Percentiles rank a stretch among this genome's conserved stretches.
phyloP scores from a whole-genome alignment of 305 asterid species.

The Rubia occidens region DNA sequence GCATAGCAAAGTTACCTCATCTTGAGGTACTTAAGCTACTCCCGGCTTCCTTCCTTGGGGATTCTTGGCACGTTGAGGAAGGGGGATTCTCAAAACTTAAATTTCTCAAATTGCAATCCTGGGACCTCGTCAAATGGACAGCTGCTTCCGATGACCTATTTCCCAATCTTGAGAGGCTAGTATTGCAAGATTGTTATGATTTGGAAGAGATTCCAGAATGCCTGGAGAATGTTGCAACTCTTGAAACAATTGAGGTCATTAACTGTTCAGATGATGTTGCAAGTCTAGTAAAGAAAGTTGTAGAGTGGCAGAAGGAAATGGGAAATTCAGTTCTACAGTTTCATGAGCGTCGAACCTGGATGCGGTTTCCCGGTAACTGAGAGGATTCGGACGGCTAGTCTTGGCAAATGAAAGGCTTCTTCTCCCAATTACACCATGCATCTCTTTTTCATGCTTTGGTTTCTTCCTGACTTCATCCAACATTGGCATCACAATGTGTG shows the following conservation, averaged over 20 bases:
- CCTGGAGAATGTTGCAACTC: not conserved
- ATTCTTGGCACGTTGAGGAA: not conserved
- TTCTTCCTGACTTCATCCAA: too few species aligned
- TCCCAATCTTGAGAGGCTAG: not conserved
- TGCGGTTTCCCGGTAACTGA: too few species aligned
- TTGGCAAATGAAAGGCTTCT: too few species aligned
- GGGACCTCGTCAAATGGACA: not conserved
- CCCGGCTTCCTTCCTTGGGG: fast-evolving
- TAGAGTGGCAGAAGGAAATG: not conserved
- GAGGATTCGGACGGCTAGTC: too few species aligned
- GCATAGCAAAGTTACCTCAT: not conserved
- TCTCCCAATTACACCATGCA: too few species aligned
- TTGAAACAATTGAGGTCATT: not conserved
- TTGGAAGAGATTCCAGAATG: not conserved
- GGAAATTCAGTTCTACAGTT: not conserved
- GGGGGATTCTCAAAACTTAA: not conserved
- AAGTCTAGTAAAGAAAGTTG: not conserved
- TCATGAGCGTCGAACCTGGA: too few species aligned
- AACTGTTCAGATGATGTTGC: not conserved
- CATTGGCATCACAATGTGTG: too few species aligned
- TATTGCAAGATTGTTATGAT: fast-evolving
- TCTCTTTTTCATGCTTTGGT: too few species aligned
- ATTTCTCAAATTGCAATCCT: not conserved
- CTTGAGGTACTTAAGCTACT: not conserved
- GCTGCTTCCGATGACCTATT: not conserved